These are phyloP conservation scores for Cerioporus squamosus DNA, from an alignment of 1,284 basidiomycete species.

Conservation along the genomic window DNA sequence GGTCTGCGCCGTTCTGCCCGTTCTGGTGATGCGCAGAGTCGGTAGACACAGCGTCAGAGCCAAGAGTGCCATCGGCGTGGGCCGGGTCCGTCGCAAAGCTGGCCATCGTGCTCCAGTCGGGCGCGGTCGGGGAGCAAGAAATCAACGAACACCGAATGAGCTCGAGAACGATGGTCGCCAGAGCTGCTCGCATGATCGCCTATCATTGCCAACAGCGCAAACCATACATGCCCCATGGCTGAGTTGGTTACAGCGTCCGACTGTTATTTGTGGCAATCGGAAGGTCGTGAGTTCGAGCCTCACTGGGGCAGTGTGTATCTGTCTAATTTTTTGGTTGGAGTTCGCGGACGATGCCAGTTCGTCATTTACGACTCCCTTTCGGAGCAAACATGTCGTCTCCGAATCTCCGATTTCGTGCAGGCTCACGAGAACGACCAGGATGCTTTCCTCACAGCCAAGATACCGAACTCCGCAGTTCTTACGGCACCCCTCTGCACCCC, in stretches of 20 bases:
- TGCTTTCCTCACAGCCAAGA: no score
- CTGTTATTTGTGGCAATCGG: slow-evolving; percentile 60
- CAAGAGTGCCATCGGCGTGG: slow-evolving; percentile 33
- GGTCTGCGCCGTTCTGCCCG: slow-evolving; percentile 13
- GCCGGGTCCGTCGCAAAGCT: slow-evolving; percentile 38
- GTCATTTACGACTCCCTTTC: no score
- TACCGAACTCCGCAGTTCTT: no score
- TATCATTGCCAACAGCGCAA: no score
- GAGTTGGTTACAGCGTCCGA: slow-evolving; percentile 82
- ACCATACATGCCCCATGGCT: slow-evolving; percentile 67
- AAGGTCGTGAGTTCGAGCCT: slow-evolving; percentile 80
- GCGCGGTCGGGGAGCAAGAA: slow-evolving; percentile 30
- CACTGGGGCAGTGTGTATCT: slow-evolving; percentile 72
- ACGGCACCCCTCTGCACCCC: no score
- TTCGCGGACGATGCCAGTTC: no score
- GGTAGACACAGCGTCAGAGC: slow-evolving; percentile 28
- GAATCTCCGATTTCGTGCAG: no score
- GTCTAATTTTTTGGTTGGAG: no score
- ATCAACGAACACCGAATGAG: slow-evolving; percentile 8
- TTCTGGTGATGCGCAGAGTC: slow-evolving; percentile 21
- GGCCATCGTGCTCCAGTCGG: slow-evolving; percentile 33
- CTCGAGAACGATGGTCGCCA: not conserved
- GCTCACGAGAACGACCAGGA: no score
- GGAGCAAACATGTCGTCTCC: no score
- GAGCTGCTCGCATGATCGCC: not conserved